Evolutionary conservation across 1,139 yeast genomes (phyloP), one percentile per base, ranked within the genome.

Genomic region (Hanseniaspora uvarum): DNA sequence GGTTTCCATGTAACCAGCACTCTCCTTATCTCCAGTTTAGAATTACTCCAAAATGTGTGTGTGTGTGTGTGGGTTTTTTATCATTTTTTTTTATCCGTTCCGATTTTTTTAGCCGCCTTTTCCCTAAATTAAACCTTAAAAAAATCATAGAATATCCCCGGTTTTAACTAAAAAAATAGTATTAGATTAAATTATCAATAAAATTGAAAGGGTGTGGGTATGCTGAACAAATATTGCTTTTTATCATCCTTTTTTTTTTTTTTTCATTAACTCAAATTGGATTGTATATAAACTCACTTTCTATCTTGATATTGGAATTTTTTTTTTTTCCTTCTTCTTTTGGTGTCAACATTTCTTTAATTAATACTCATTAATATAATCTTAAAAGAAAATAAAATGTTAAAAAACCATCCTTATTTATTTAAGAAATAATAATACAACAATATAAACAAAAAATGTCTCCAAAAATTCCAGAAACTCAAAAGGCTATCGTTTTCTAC

Each of bases 401-500:
- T 16, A 23, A 23, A 33, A 34, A 23, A 46, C 33, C 19, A 46
- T 26, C 14, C 48, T n/a, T n/a, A n/a, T n/a, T 14, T 46, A 21
- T 16, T 14, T 31, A 48, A 38, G 10, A 43, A 49, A 24, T 3
- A n/a, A n/a, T 26, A 49, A 14, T 19, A 48, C 11, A 24, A 12
- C 37, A 14, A 19, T 16, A n/a, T 16, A 26, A 11, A n/a, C n/a
- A n/a, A 36, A 46, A 14, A n/a, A 52, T 52, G 55, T 41, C 76
- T 51, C 76, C 75, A 59, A 14, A 36, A 10, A 68, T 75, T 59
- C 80, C 80, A 59, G 61, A 66, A 46, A 71, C 72, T 30, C 80
- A 76, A 66, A 76, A 76, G 63, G 80, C 73, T 58, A 74, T 76
- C 40, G 65, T 75, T 59, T 76, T 76, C 63, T 75, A 75, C 62